Base-by-base conservation (phyloP, 2,329 filamentous ascomycete species). In the Hymenoscyphus repandus region DNA sequence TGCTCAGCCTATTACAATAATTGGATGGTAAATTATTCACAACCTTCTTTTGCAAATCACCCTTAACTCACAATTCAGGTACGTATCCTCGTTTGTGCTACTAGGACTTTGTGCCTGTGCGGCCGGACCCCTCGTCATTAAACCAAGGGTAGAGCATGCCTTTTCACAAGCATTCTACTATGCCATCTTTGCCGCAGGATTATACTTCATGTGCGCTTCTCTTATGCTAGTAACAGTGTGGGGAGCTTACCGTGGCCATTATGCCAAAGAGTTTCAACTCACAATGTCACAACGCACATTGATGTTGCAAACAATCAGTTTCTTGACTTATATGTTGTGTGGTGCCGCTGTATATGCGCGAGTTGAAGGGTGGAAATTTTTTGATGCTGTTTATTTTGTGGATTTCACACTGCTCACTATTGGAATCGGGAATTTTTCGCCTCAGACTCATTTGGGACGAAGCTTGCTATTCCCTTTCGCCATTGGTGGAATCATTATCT, bases 161-260 rank as follows among this genome's bases (percentile, higher is more conserved):
- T 82, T 78, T 75, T 90, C 88, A 0, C 87, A 95, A 66, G 89
- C 88, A 1, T 96, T 88, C 63, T 96, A 85, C 77, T 95, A 95
- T 63, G 90, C 83, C 22, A 77, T 95, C 15, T 88, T 89, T 60
- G 84, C 90, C 2, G 87, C 90, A 5, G 58, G 43, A 13, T 76
- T 95, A 17, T 96, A 96, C 69, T 86, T 92, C 50, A 64, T 92
- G 13, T 85, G 88, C 47, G 86, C 88, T 0, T 80, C 85, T 41
- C 76, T 95, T 34, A 82, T 96, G 68, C 78, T 86, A 57, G 69
- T 89, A 49, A 96, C 92, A 18, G 89, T 92, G 70, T 76, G 84
- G 50, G 90, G 90, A 7, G 91, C 90, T 42, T 79, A 81, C 13
- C 62, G 64, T 33, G 74, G 74, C 1, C 86, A 88, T 58, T 96